These are phyloP conservation scores for Hypoxylon sp. DNA, from an alignment of 2,329 filamentous ascomycete species.

Conservation along the genomic window DNA sequence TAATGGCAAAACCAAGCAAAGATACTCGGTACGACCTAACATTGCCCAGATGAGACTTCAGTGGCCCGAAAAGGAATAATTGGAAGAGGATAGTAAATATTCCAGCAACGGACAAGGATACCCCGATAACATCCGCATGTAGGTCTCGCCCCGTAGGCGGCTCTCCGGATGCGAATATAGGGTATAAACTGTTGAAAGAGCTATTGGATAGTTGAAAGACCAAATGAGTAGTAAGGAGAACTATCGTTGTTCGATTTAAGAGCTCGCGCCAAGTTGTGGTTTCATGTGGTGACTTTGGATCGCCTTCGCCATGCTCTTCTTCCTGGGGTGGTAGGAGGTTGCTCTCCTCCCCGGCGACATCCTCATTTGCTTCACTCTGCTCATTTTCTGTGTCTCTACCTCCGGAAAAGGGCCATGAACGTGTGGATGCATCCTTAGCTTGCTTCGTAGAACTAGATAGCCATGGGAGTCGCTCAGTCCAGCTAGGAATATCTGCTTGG, in stretches of 20 bases:
- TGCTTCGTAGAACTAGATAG: slow-evolving; percentile 49
- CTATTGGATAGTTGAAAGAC: slow-evolving; percentile 96
- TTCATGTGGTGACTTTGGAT: slow-evolving; percentile 59
- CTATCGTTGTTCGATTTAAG: slow-evolving; percentile 83
- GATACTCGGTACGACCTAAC: slow-evolving; percentile 85
- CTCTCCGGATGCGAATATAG: slow-evolving; percentile 86
- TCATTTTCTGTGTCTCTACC: slow-evolving; percentile 44
- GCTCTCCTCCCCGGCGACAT: slow-evolving; percentile 45
- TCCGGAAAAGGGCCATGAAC: slow-evolving; percentile 49
- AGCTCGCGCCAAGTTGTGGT: slow-evolving; percentile 69
- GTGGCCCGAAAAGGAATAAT: slow-evolving; percentile 82
- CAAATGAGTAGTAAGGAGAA: slow-evolving; percentile 87
- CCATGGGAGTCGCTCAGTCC: slow-evolving; percentile 55
- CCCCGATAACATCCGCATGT: slow-evolving; percentile 83
- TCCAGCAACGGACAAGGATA: slow-evolving; percentile 88
- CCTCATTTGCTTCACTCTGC: slow-evolving; percentile 48
- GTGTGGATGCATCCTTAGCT: slow-evolving; percentile 42
- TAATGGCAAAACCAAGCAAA: slow-evolving; percentile 83
- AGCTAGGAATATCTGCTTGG: slow-evolving; percentile 49
- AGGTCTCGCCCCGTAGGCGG: slow-evolving; percentile 84
- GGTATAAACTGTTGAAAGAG: slow-evolving; percentile 94
- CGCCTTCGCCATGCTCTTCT: slow-evolving; percentile 64
- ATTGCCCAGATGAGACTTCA: slow-evolving; percentile 87
- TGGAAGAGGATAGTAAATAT: slow-evolving; percentile 91
- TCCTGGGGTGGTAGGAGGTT: slow-evolving; percentile 51